These are phyloP conservation scores for Saccharomyces pastorianus DNA, from an alignment of 1,139 yeast species.

Conservation along the genomic window DNA sequence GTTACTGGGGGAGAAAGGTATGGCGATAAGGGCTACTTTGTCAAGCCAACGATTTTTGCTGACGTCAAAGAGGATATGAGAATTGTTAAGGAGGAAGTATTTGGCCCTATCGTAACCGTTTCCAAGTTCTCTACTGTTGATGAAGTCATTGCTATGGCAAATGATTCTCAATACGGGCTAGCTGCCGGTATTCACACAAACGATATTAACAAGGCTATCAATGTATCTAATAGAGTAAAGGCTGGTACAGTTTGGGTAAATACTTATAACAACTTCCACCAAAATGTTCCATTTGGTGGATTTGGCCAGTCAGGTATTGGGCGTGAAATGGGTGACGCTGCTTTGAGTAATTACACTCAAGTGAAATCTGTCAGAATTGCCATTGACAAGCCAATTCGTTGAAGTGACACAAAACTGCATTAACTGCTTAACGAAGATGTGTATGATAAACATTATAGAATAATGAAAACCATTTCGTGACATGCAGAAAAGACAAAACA, in stretches of 20 bases:
- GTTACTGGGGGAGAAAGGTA: constrained; percentile 56
- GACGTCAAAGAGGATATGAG: constrained; percentile 60
- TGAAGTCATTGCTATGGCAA: constrained; percentile 55
- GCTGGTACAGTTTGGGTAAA: constrained; percentile 59
- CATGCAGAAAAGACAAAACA: not conserved
- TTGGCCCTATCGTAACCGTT: constrained; percentile 70
- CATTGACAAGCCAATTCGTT: constrained; percentile 17
- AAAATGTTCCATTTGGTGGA: constrained; percentile 49
- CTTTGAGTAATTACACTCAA: constrained; percentile 59
- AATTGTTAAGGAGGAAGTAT: constrained; percentile 71
- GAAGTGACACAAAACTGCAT: constrained; percentile 1
- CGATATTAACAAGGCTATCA: constrained; percentile 47
- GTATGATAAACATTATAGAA: constrained; percentile 1
- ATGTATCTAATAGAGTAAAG: constrained; percentile 52
- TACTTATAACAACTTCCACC: constrained; percentile 60
- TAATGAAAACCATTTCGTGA: not conserved
- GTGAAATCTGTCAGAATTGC: constrained; percentile 45
- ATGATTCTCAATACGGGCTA: constrained; percentile 58
- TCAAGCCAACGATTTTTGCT: constrained; percentile 71
- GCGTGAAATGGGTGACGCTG: constrained; percentile 65
- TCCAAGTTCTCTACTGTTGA: constrained; percentile 56
- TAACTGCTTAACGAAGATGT: not conserved
- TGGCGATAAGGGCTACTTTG: constrained; percentile 56
- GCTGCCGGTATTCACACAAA: constrained; percentile 68
- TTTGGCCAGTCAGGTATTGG: constrained; percentile 63